Conservation (phyloP, 2,329 filamentous ascomycete species). For the Penicillium decumbens region DNA sequence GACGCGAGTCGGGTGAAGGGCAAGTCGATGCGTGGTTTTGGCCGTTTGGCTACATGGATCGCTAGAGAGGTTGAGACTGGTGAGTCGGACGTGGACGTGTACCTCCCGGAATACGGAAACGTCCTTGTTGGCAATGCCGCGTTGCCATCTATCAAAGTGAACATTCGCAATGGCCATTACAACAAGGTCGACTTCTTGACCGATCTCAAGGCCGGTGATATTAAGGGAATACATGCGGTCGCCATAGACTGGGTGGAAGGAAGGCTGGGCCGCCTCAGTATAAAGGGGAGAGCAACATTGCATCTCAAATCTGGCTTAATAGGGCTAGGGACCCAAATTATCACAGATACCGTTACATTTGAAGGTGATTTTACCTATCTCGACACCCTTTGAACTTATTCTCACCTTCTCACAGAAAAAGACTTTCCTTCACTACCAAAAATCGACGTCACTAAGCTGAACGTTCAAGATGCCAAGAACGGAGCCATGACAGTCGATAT, state of each 20-base stretch:
- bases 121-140: constrained; percentile 70
- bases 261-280: constrained; percentile 63
- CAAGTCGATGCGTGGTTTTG: constrained; percentile 67
- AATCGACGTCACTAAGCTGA: constrained; percentile 76
- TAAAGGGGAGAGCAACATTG: constrained; percentile 70
- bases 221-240: constrained; percentile 70
- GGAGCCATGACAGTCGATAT: constrained; percentile 76
- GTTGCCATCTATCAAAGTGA: constrained; percentile 70
- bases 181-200: constrained; percentile 76
- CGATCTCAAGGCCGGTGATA: constrained; percentile 69
- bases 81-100: constrained; percentile 67
- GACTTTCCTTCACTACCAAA: constrained; percentile 72
- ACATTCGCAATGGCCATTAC: constrained; percentile 69
- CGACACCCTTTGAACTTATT: constrained; percentile 41
- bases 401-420: constrained; percentile 34
- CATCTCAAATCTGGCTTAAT: constrained; percentile 74
- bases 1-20: constrained; percentile 72
- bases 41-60: constrained; percentile 73
- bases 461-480: constrained; percentile 66
- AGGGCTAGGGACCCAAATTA: constrained; percentile 67
- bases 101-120: constrained; percentile 76
- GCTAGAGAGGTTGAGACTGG: constrained; percentile 70
- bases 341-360: constrained; percentile 72
- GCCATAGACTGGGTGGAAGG: constrained; percentile 87
- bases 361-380: constrained; percentile 64